Percentiles rank a stretch among this genome's conserved stretches.
Evolutionary conservation across 306 rosid species (phyloP).

Genomic region (Pyrus betulifolia): DNA sequence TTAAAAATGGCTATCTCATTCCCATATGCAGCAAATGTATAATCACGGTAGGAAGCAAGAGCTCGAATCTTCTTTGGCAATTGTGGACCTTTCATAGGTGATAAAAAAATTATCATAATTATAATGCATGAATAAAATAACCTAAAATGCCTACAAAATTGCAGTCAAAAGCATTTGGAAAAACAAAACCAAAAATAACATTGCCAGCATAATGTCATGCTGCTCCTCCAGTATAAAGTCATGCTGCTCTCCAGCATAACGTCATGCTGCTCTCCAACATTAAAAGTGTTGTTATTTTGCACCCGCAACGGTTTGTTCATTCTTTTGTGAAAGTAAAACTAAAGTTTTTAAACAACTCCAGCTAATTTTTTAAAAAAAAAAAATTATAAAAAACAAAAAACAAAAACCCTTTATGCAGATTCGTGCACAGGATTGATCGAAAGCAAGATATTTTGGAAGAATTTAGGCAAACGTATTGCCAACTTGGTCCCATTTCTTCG

Average conservation of each 20-base stretch:
- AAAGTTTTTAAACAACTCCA: neutral
- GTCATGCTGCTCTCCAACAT: neutral
- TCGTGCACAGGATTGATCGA: neutral
- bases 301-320: neutral
- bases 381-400: neutral
- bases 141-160: neutral
- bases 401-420: neutral
- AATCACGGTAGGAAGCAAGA: slow-evolving; percentile 77
- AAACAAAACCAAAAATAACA: neutral
- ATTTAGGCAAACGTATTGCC: neutral
- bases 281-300: neutral
- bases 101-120: neutral
- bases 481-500: neutral
- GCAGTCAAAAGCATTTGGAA: neutral
- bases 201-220: neutral
- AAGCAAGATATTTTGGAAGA: neutral
- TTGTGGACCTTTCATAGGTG: slow-evolving; percentile 53
- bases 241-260: neutral
- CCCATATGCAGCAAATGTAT: slow-evolving; percentile 73
- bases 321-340: neutral
- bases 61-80: slow-evolving; percentile 80
- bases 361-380: neutral
- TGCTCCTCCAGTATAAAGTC: neutral
- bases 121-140: neutral
- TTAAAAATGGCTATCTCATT: slow-evolving; percentile 61